Evolutionary conservation across 2,329 filamentous ascomycete genomes (phyloP), one percentile per base, ranked within the genome.

Genomic region (Orbilia brochopaga): DNA sequence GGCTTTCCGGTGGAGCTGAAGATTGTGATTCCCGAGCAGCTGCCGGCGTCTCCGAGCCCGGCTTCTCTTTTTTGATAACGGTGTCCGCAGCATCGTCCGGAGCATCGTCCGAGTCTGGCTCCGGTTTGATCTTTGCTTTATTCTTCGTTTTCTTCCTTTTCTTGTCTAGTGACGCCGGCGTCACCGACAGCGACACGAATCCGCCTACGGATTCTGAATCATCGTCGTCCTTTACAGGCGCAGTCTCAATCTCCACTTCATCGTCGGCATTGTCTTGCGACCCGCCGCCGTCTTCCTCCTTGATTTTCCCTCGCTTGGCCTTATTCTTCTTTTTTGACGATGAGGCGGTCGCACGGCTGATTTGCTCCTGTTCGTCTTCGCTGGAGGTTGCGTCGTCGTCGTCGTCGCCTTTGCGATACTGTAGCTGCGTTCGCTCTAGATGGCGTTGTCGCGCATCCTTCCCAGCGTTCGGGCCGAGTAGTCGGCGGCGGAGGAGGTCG

Each of bases 401-500:
- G 8, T 17, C 23, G 5, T 24, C 32, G n/a, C 40, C 30, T 1
- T 17, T 2, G 1, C 35, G 55, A 11, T 15, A 30, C 40, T 48
- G 60, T 3, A 24, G 21, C 15, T 59, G 44, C 2, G 67, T 65
- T 37, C 60, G 60, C 48, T 72, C 67, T 11, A 57, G 23, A n/a
- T 72, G 67, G 48, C 55, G 30, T 19, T 72, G 67, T n/a, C 60
- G 67, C 1, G 67, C 60, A 17, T 72, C 60, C 24, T 65, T 72
- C 24, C 60, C 48, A 0, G 57, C 52, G 51, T 40, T 65, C 40
- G 54, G 59, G 17, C 81, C 81, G 21, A 83, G 77, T 2, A 83
- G 76, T 63, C 82, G 81, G 75, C 79, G 81, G 57, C 81, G 79
- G 37, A 83, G 66, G 69, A 80, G 78, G 61, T 83, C 82, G 46